Base-by-base conservation (phyloP, 768 basidiomycete genomes). In the Coprinopsis marcescibilis region DNA sequence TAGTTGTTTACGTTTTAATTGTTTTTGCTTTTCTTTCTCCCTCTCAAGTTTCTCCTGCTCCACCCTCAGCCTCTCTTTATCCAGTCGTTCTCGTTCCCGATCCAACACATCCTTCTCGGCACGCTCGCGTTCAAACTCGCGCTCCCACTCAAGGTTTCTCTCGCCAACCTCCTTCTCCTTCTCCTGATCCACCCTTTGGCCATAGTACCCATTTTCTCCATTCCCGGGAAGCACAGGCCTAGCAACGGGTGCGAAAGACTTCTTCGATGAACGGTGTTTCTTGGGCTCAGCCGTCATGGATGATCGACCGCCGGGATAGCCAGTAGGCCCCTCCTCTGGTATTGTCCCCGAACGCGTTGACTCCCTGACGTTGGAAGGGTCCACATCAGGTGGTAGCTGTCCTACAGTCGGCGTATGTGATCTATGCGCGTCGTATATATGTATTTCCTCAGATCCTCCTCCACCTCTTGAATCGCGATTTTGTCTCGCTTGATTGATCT, bases 1-100 rank as follows among this genome's bases (percentile, higher is more conserved):
- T 19, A n/a, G 25, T 20, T 43, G 50, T 19, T 52, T 52, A 15
- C 36, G 20, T 12, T 37, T 10, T 12, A 21, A 5, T 12, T 15
- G 15, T 46, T 46, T 24, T 39, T 41, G 27, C 42, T 43, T 43
- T 17, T 21, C 11, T 42, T 32, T 52, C 51, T 37, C 47, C 2
- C 13, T 53, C 48, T 7, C 51, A 14, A 11, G 43, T 33, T 25
- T 17, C 42, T 49, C 27, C 27, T 12, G 11, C 15, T 17, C 10
- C 19, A 21, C 39, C 39, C 10, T 23, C 19, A 10, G 5, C 39
- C 5, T 37, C n/a, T n/a, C n/a, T n/a, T n/a, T n/a, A 42, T 19
- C 46, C 24, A 29, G 25, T 41, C 13, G 29, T 19, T 25, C 33
- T 38, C 46, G 21, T 7, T 19, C 17, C 35, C n/a, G n/a, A n/a